These are phyloP conservation scores for Sclerotinia subarctica DNA, from an alignment of 2,329 filamentous ascomycete species.

Conservation along the genomic window DNA sequence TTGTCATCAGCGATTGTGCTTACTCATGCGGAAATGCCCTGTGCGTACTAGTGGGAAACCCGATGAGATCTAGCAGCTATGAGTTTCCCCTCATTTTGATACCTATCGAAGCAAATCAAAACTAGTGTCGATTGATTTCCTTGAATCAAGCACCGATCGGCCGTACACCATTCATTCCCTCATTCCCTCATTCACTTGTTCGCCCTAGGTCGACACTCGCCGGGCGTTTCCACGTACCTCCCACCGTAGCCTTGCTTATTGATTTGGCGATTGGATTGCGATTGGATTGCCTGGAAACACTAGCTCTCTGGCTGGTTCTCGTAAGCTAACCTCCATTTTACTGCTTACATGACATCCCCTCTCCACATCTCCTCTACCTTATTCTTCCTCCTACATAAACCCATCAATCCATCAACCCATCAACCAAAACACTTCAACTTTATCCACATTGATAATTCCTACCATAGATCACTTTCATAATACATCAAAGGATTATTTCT, in stretches of 20 bases:
- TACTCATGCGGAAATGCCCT: background rate
- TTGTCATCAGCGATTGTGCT: background rate
- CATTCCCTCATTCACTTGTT: background rate
- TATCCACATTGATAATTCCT: background rate
- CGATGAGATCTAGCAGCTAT: background rate
- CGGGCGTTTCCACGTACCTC: slow-evolving; percentile 5
- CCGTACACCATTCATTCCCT: background rate
- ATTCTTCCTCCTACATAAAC: background rate
- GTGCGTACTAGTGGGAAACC: no score
- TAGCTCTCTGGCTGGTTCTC: background rate
- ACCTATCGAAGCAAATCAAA: background rate
- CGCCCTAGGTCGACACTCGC: background rate
- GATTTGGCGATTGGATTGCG: background rate
- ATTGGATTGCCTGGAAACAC: background rate
- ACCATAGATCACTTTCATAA: background rate
- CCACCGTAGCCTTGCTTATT: slow-evolving; percentile 6
- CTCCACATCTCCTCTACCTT: background rate
- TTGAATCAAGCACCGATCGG: background rate
- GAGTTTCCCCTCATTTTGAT: background rate
- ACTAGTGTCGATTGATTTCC: background rate
- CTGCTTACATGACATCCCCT: background rate
- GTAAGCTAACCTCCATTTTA: background rate
- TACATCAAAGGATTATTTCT: background rate
- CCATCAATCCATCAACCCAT: background rate
- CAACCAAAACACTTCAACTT: background rate